Percentiles rank a stretch among this genome's conserved stretches.
Evolutionary conservation across 495 filamentous ascomycete species (phyloP).

Genomic region (Thermothielavioides terrestris): DNA sequence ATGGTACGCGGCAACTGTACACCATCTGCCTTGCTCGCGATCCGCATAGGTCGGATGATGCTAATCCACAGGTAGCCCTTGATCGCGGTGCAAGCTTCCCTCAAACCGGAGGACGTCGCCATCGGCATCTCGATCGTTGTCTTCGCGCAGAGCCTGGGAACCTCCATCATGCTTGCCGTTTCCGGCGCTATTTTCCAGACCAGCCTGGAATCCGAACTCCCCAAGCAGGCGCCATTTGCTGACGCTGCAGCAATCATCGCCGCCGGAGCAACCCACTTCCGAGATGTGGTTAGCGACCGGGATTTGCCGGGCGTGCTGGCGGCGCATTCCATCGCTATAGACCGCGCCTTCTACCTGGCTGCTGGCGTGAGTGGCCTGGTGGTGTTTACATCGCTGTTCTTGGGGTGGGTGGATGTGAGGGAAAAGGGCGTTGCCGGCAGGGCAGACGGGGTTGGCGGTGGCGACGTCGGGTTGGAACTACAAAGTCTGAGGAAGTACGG

Average conservation of each 20-base stretch:
- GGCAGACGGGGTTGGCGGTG: no score
- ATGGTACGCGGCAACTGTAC: conserved; percentile 5
- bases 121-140: conserved; percentile 53
- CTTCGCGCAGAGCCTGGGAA: conserved; percentile 53
- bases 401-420: conserved; percentile 20
- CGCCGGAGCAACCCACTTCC: conserved; percentile 44
- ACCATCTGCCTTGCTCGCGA: not conserved
- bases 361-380: conserved; percentile 6
- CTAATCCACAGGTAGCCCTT: conserved; percentile 29
- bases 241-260: conserved; percentile 13
- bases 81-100: conserved; percentile 43
- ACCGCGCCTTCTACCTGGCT: conserved; percentile 15
- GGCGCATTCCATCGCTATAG: conserved; percentile 34
- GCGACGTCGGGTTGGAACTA: no score
- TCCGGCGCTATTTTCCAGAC: conserved; percentile 54
- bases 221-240: conserved; percentile 18
- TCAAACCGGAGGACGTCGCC: conserved; percentile 45
- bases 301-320: conserved; percentile 25
- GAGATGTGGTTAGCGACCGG: conserved; percentile 7
- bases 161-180: conserved; percentile 50
- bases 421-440: no score
- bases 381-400: conserved; percentile 10
- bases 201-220: conserved; percentile 38
- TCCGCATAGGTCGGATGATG: no score
- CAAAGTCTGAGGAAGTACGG: no score